These are phyloP conservation scores for Tricholoma matsutake DNA, from an alignment of 768 basidiomycete species.

Conservation along the genomic window DNA sequence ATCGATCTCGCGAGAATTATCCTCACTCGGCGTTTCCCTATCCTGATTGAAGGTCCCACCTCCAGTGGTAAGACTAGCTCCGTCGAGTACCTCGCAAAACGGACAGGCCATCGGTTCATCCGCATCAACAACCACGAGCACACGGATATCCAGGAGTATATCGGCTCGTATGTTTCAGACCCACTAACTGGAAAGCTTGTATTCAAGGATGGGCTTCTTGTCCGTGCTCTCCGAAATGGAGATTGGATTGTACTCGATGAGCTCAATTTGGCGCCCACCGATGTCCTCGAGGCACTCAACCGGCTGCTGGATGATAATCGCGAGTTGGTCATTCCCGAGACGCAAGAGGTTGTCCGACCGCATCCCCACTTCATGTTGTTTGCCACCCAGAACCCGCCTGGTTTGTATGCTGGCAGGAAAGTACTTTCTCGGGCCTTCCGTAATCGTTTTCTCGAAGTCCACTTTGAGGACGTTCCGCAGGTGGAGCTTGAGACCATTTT, in stretches of 20 bases:
- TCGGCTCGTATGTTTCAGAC: constrained; percentile 95
- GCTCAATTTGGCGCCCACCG: constrained; percentile 94
- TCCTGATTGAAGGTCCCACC: constrained; percentile 96
- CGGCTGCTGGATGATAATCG: constrained; percentile 96
- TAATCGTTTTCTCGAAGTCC: constrained; percentile 95
- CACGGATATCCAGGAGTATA: constrained; percentile 98
- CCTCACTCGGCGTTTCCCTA: constrained; percentile 84
- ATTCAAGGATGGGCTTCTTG: constrained; percentile 92
- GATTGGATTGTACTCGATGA: constrained; percentile 99
- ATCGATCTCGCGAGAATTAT: constrained; percentile 92
- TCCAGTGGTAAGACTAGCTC: constrained; percentile 98
- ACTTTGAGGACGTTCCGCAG: constrained; percentile 96
- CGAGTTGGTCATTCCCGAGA: constrained; percentile 93
- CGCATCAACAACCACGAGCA: constrained; percentile 99
- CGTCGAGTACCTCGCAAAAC: constrained; percentile 89
- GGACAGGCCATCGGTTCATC: constrained; percentile 93
- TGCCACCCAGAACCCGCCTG: constrained; percentile 97
- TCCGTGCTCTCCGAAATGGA: constrained; percentile 85
- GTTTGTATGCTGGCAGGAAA: constrained; percentile 93
- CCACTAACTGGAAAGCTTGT: constrained; percentile 88
- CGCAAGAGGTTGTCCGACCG: constrained; percentile 89
- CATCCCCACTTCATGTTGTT: constrained; percentile 98
- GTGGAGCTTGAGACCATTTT: constrained; percentile 90
- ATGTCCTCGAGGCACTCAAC: constrained; percentile 96
- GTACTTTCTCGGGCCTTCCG: constrained; percentile 93